Conservation (phyloP, 169 alveolate species). For the Fabrea salina region DNA sequence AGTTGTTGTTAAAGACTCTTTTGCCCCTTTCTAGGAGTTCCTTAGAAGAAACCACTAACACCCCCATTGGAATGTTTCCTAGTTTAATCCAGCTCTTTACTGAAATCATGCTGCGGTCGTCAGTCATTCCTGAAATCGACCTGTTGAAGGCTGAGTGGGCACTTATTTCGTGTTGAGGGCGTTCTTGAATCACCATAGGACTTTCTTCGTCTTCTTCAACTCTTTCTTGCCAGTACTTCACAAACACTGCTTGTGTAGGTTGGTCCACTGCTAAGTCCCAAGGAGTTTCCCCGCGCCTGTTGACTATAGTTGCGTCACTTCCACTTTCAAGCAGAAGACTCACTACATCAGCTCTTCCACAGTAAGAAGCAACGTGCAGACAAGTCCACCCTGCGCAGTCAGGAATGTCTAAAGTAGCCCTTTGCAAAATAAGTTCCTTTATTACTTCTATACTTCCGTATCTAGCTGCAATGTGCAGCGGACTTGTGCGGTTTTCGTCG, state of each 20-base stretch:
- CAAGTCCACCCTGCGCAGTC: slow-evolving; percentile 35
- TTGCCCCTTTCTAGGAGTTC: neutral
- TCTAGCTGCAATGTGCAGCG: slow-evolving; percentile 32
- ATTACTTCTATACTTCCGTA: slow-evolving; percentile 22
- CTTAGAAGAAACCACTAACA: neutral
- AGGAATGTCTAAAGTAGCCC: slow-evolving; percentile 5
- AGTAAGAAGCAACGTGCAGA: slow-evolving; percentile 25
- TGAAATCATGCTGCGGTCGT: neutral
- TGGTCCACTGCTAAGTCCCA: slow-evolving; percentile 33
- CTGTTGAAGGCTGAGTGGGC: slow-evolving; percentile 10
- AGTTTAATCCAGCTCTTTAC: neutral
- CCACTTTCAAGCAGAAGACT: neutral
- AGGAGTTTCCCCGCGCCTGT: slow-evolving; percentile 34
- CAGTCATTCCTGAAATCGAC: neutral
- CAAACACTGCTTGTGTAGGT: slow-evolving; percentile 1
- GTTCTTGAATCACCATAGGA: no score
- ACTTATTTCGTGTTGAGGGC: neutral
- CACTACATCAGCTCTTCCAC: slow-evolving; percentile 1
- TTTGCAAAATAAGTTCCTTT: neutral
- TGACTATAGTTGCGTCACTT: slow-evolving; percentile 25
- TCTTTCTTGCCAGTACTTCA: slow-evolving; percentile 17
- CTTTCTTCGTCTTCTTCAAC: neutral
- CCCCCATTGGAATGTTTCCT: neutral
- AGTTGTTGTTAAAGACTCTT: slow-evolving; percentile 12
- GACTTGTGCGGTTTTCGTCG: slow-evolving; percentile 36